These are phyloP conservation scores for Rossbeevera mucosa DNA, from an alignment of 768 basidiomycete genomes.

Conservation along the genomic window DNA sequence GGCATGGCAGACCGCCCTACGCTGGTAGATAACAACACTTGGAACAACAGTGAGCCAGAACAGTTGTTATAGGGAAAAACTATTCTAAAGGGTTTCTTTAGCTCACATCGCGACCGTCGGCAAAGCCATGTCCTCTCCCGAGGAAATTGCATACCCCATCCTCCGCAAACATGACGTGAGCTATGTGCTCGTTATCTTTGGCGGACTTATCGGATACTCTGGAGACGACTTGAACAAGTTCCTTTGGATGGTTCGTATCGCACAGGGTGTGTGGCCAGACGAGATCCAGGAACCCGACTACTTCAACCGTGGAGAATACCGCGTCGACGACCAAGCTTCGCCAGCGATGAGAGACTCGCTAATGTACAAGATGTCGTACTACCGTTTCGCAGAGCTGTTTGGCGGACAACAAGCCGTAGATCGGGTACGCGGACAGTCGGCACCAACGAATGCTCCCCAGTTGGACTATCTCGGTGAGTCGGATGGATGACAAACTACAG, in stretches of 20 bases:
- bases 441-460: conserved; percentile 74
- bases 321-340: conserved; percentile 81
- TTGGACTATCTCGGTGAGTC: conserved; percentile 82
- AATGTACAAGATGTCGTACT: conserved; percentile 99
- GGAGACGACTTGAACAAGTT: conserved; percentile 99
- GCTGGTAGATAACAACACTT: conserved; percentile 97
- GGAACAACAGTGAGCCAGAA: conserved; percentile 88
- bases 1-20: conserved; percentile 98
- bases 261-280: conserved; percentile 96
- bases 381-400: conserved; percentile 88
- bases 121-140: conserved; percentile 92
- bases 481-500: neutral
- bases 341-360: conserved; percentile 89
- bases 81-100: conserved; percentile 26
- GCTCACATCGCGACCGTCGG: conserved; percentile 99
- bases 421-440: conserved; percentile 81
- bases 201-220: conserved; percentile 92
- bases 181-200: conserved; percentile 96
- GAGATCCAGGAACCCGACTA: conserved; percentile 95
- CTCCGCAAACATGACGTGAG: conserved; percentile 96
- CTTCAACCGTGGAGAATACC: conserved; percentile 94
- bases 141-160: conserved; percentile 96
- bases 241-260: conserved; percentile 96
- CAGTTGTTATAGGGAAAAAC: neutral
- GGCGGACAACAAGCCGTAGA: conserved; percentile 72